Conservation (phyloP, 768 basidiomycete species). For the Coprinopsis marcescibilis region DNA sequence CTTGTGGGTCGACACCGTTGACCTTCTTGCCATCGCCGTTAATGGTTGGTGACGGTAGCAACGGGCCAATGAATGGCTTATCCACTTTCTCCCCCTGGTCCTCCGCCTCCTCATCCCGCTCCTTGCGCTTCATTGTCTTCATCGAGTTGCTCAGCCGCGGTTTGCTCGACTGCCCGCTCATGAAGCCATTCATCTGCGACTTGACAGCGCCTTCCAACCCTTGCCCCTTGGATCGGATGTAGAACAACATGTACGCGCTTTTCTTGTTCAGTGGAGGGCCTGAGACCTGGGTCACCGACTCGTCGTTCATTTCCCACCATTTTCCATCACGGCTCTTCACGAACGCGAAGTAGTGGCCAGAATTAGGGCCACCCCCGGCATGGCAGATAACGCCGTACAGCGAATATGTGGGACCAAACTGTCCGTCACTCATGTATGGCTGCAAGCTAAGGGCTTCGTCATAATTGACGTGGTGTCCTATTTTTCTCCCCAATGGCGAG, state of each 20-base stretch:
- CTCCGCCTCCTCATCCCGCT: conserved; percentile 35
- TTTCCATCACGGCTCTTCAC: conserved; percentile 62
- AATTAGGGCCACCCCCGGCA: conserved; percentile 88
- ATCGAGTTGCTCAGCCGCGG: conserved; percentile 41
- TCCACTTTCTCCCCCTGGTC: conserved; percentile 46
- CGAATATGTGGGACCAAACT: conserved; percentile 73
- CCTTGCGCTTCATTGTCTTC: conserved; percentile 41
- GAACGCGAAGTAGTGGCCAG: conserved; percentile 91
- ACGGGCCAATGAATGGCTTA: conserved; percentile 63
- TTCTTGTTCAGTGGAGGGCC: conserved; percentile 53
- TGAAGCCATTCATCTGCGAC: conserved; percentile 18
- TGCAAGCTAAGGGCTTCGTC: conserved; percentile 67
- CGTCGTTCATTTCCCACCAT: conserved; percentile 97
- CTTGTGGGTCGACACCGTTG: conserved; percentile 25
- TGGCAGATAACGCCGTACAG: conserved; percentile 92
- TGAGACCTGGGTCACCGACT: conserved; percentile 46
- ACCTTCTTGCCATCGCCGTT: conserved; percentile 21
- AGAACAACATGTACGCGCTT: conserved; percentile 92
- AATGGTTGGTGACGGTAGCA: conserved; percentile 45
- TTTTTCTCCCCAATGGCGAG: conserved; percentile 84
- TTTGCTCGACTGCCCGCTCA: conserved; percentile 24
- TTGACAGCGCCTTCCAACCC: conserved; percentile 59
- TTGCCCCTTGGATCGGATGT: conserved; percentile 77
- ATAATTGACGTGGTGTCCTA: conserved; percentile 72
- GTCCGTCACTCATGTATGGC: conserved; percentile 78